phyloP scores from a whole-genome alignment of 140 eudicot species.

The Flaveria floridana region DNA sequence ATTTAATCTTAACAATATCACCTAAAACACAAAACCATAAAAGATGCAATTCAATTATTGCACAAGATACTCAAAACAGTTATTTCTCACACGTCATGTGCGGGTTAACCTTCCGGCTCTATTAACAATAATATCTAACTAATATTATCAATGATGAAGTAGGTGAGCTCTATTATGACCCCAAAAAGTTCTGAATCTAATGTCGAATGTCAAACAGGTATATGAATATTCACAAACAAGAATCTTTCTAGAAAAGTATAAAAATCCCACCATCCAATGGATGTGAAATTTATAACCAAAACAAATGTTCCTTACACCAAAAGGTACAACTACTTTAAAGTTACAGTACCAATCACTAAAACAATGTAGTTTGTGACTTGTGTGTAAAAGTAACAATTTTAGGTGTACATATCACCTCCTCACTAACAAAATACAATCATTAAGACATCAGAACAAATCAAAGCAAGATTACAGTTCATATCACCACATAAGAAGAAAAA shows the following conservation, averaged over 20 bases:
- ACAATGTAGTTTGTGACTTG: not conserved
- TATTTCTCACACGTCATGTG: not conserved
- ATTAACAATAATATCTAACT: not conserved
- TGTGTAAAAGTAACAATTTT: too few species aligned
- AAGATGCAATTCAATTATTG: not conserved
- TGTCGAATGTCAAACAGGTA: conserved; percentile 20
- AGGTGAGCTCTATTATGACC: not conserved
- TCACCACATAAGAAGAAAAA: not conserved
- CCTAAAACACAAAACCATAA: too few species aligned
- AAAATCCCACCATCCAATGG: conserved; percentile 3
- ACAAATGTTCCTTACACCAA: not conserved
- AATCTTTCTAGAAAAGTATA: conserved; percentile 21
- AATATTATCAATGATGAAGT: not conserved
- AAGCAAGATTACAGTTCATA: conserved; percentile 2
- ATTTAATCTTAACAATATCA: too few species aligned
- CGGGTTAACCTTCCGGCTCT: not conserved
- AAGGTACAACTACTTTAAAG: conserved; percentile 12
- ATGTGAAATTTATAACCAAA: not conserved
- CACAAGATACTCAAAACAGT: conserved; percentile 8
- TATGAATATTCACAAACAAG: conserved; percentile 27
- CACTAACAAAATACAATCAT: conserved; percentile 5
- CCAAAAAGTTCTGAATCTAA: not conserved
- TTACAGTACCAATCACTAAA: conserved; percentile 4
- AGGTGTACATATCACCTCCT: not conserved
- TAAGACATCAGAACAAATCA: not conserved